Evolutionary conservation across 345 rosid genomes (phyloP), one percentile per base, ranked within the genome.

Genomic region (Turnera subulata): DNA sequence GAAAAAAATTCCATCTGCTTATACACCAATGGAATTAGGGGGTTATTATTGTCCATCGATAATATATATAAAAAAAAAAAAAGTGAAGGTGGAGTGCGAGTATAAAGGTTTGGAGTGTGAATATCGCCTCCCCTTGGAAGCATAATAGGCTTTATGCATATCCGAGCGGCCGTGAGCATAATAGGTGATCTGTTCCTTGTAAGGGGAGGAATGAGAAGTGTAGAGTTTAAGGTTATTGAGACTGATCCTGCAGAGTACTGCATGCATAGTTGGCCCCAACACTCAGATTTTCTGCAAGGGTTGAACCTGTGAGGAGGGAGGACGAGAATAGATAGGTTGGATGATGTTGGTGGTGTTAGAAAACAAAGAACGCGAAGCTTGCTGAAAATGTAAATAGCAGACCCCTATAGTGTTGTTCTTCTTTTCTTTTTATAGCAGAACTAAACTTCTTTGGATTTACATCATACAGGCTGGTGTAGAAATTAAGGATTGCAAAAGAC

Each of bases 331-430:
- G 96, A 72, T 76, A 86, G 25, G 94, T 85, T 69, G 96, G 96
- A 89, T 56, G 94, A 89, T 79, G 96, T 89, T 71, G 94, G 96
- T 59, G 96, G 96, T 49, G 96, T 89, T 21, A 89, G 96, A 67
- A 89, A 86, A 67, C 94, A 89, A 89, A 63, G 59, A 63, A 63
- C 53, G 53, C 45, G 59, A 63, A 63, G 40, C 67, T 63, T 44
- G 46, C 59, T 53, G 67, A 53, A 46, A 59, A 63, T 20, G 67
- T 63, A 54, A 63, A 20, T 44, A 10, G n/a, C 10, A 29, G 17
- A 39, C 46, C 17, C 21, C 9, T 6, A 20, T 18, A 11, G 5
- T 18, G 0, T 18, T 18, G 10, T 19, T 46, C 50, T 19, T 46
- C 19, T 20, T 18, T 4, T 17, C 18, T 1, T 18, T 18, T 9